These are phyloP conservation scores for Leishmania turanica DNA, from an alignment of 208 protist genomes.

Conservation along the genomic window DNA sequence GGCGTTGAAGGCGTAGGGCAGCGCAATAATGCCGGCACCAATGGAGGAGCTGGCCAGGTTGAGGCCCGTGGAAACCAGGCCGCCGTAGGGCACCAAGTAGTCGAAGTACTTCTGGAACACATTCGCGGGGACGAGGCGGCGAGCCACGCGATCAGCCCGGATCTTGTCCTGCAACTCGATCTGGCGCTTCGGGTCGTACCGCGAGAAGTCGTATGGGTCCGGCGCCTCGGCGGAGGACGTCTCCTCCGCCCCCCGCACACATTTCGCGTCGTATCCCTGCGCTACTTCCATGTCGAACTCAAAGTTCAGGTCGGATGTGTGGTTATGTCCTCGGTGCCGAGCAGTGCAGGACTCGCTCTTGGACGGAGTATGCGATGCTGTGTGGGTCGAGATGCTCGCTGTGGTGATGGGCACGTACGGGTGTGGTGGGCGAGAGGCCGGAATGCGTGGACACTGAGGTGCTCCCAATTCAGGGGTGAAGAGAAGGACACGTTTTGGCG, in stretches of 20 bases:
- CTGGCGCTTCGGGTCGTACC: conserved; percentile 4
- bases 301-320: background rate
- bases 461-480: no score
- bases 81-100: conserved; percentile 58
- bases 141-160: conserved; percentile 24
- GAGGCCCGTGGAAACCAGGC: conserved; percentile 50
- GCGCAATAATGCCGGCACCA: conserved; percentile 60
- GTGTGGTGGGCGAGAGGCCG: background rate
- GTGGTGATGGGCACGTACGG: background rate
- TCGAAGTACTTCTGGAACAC: conserved; percentile 35
- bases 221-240: background rate
- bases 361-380: background rate
- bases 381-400: background rate
- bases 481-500: no score
- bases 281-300: background rate
- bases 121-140: conserved; percentile 33
- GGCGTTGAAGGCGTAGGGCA: conserved; percentile 56
- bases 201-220: conserved; percentile 22
- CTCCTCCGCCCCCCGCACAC: background rate
- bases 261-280: background rate
- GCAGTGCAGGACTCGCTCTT: background rate
- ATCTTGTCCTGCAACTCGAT: background rate
- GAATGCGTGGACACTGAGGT: background rate
- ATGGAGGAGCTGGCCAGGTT: conserved; percentile 54
- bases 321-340: background rate